Evolutionary conservation across 176 grass and related monocot genomes (phyloP).

Genomic region (Zea luxurians): DNA sequence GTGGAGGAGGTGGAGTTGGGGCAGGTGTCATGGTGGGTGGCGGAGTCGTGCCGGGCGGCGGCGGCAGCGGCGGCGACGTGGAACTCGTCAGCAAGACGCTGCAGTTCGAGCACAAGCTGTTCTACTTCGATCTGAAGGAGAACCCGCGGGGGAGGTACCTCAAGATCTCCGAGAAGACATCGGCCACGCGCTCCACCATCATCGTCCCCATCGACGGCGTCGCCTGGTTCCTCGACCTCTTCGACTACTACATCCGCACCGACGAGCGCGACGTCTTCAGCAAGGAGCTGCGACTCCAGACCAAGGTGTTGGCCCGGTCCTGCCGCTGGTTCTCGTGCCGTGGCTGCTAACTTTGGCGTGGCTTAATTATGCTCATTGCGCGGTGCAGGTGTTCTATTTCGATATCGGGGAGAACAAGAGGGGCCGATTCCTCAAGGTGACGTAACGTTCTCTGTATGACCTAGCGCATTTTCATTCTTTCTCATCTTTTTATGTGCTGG

Average conservation of each 20-base stretch:
- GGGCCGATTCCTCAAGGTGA: constrained; percentile 96
- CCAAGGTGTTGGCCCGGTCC: constrained; percentile 51
- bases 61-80: constrained; percentile 69
- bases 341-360: constrained; percentile 32
- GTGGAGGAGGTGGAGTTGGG: neutral
- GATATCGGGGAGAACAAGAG: constrained; percentile 98
- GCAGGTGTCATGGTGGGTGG: constrained; percentile 37
- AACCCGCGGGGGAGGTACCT: constrained; percentile 93
- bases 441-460: neutral
- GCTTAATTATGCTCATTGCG: neutral
- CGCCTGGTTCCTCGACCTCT: constrained; percentile 89
- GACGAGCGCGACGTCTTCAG: constrained; percentile 89
- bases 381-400: constrained; percentile 85
- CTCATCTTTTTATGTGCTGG: neutral
- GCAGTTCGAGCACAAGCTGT: constrained; percentile 98
- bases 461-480: neutral
- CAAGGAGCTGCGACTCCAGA: constrained; percentile 95
- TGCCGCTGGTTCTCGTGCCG: neutral
- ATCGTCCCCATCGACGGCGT: constrained; percentile 87
- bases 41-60: constrained; percentile 17
- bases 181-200: constrained; percentile 88
- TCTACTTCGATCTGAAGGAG: constrained; percentile 99
- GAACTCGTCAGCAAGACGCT: constrained; percentile 98
- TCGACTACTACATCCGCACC: constrained; percentile 90
- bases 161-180: constrained; percentile 97